A percentile compares a stretch with the other conserved stretches of the same genome.
Conservation (phyloP, 164 flowering plant species). For the Kalanchoe fedtschenkoi region DNA sequence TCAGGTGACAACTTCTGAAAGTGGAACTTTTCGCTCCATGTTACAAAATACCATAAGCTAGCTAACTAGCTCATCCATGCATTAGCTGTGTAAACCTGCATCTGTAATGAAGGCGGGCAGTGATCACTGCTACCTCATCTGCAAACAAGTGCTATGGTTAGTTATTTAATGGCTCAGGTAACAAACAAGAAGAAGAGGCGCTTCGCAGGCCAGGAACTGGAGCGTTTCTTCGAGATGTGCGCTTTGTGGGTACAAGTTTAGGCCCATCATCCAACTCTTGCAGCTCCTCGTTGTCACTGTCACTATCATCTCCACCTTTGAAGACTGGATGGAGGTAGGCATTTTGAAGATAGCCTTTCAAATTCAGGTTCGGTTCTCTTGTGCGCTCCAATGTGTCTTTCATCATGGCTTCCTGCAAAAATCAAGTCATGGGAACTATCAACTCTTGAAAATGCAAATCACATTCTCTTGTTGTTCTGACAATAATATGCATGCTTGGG, state of each 20-base stretch:
- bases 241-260: slow-evolving; percentile 26
- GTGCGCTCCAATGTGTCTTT: slow-evolving; percentile 70
- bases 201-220: slow-evolving; percentile 21
- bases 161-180: slow-evolving; percentile 3
- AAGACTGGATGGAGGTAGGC: slow-evolving; percentile 76
- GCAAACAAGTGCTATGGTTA: background rate
- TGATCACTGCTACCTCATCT: background rate
- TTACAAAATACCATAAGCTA: too few species aligned
- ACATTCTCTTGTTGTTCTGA: background rate
- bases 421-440: background rate
- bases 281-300: slow-evolving; percentile 15
- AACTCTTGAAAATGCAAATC: background rate
- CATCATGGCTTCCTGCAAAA: slow-evolving; percentile 67
- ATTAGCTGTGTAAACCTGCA: too few species aligned
- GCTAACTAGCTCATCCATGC: too few species aligned
- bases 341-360: slow-evolving; percentile 53
- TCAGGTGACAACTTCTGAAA: too few species aligned
- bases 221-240: slow-evolving; percentile 21
- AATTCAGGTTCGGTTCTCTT: slow-evolving; percentile 49
- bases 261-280: slow-evolving; percentile 11
- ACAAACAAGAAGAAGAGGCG: slow-evolving; percentile 11
- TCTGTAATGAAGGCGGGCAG: background rate
- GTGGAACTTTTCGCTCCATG: too few species aligned
- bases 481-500: background rate
- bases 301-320: slow-evolving; percentile 40